Conservation (phyloP, 768 basidiomycete species). For the Psilocybe sp. region DNA sequence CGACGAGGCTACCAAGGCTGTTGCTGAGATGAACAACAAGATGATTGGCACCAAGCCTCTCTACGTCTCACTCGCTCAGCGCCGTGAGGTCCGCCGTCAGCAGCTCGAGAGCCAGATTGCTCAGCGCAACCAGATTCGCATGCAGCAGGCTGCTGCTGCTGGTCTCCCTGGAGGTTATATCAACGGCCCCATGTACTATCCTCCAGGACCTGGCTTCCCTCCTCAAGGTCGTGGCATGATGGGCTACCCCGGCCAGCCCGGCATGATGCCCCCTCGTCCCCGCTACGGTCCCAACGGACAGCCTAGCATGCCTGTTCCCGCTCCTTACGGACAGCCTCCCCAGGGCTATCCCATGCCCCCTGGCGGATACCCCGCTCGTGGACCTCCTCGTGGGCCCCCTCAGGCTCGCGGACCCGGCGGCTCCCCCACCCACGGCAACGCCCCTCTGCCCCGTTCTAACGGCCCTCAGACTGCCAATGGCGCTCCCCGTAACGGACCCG, state of each 20-base stretch:
- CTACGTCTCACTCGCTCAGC: slow-evolving; percentile 97
- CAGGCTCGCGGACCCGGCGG: slow-evolving; percentile 65
- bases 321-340: slow-evolving; percentile 69
- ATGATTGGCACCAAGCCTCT: slow-evolving; percentile 98
- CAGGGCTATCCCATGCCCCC: slow-evolving; percentile 67
- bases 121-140: slow-evolving; percentile 94
- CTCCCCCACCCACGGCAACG: slow-evolving; percentile 64
- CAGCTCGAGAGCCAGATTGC: slow-evolving; percentile 99
- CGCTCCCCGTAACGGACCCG: slow-evolving; percentile 44
- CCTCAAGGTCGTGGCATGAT: slow-evolving; percentile 79
- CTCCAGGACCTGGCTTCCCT: slow-evolving; percentile 78
- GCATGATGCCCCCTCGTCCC: slow-evolving; percentile 86
- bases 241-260: slow-evolving; percentile 73
- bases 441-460: slow-evolving; percentile 63
- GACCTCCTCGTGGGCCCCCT: slow-evolving; percentile 55
- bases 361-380: slow-evolving; percentile 55
- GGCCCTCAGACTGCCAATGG: slow-evolving; percentile 58
- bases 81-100: slow-evolving; percentile 96
- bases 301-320: slow-evolving; percentile 75
- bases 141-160: slow-evolving; percentile 92
- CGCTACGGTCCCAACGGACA: slow-evolving; percentile 76
- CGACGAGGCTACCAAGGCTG: slow-evolving; percentile 98
- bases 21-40: slow-evolving; percentile 99
- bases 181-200: slow-evolving; percentile 84
- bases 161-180: slow-evolving; percentile 82